Percentiles rank a stretch among this genome's conserved stretches.
Conservation (phyloP, 169 alveolate species). For the Plasmodium inui region DNA sequence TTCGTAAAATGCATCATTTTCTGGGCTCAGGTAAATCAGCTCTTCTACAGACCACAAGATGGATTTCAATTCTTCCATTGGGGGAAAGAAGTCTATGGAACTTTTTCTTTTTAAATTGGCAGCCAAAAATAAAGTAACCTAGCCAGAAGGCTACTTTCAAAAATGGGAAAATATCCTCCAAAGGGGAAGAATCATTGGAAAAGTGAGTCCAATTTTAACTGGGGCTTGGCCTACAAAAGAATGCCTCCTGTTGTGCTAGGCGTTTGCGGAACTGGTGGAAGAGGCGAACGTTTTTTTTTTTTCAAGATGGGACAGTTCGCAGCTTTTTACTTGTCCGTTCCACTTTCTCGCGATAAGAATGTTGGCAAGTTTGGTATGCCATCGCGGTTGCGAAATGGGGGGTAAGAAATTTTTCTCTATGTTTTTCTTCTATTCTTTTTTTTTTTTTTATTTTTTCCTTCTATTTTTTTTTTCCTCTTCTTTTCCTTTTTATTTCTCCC, state of each 20-base stretch:
- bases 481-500: background rate
- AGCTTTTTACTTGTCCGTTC: background rate
- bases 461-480: background rate
- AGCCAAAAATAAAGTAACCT: background rate
- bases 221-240: background rate
- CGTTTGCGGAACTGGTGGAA: background rate
- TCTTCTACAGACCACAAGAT: slow-evolving; percentile 71
- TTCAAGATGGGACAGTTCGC: background rate
- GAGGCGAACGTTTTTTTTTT: background rate
- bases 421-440: background rate
- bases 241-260: background rate
- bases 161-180: background rate
- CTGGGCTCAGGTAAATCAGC: slow-evolving; percentile 22
- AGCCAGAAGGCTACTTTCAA: background rate
- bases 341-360: background rate
- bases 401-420: background rate
- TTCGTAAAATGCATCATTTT: slow-evolving; percentile 38
- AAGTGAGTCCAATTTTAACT: background rate
- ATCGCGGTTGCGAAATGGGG: background rate
- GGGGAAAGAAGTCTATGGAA: background rate
- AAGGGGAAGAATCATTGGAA: background rate
- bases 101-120: background rate
- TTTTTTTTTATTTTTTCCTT: background rate
- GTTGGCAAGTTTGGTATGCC: background rate
- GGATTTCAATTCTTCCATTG: slow-evolving; percentile 40